Percentiles rank a stretch among this genome's conserved stretches.
Conservation (phyloP, 2,329 filamentous ascomycete species). For the Cephalotrichum gorgonifer region DNA sequence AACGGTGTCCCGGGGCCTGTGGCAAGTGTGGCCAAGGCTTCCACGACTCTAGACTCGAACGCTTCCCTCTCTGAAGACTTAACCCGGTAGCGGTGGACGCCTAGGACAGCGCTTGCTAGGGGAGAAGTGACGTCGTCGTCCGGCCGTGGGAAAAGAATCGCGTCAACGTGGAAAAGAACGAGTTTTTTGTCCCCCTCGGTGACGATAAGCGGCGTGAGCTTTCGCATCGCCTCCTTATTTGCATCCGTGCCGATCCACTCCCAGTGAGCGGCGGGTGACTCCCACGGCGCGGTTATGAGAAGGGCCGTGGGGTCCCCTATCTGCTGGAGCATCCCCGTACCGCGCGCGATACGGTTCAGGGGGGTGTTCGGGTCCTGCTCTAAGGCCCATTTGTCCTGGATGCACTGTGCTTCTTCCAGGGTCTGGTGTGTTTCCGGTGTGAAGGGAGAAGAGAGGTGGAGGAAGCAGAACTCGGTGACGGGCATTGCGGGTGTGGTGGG, state of each 20-base stretch:
- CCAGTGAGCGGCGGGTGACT: slow-evolving; percentile 26
- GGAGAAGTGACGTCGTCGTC: slow-evolving; percentile 13
- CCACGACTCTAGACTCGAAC: slow-evolving; percentile 22
- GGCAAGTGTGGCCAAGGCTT: slow-evolving; percentile 19
- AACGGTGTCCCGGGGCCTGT: slow-evolving; percentile 19
- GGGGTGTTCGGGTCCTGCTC: slow-evolving; percentile 23
- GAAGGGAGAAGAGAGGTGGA: slow-evolving; percentile 20
- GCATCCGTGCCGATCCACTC: slow-evolving; percentile 31
- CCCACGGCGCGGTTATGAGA: slow-evolving; percentile 36
- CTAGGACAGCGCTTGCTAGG: slow-evolving; percentile 17
- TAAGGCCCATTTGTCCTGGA: slow-evolving; percentile 29
- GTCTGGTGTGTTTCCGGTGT: slow-evolving; percentile 20
- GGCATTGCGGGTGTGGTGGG: slow-evolving; percentile 15
- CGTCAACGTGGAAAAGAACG: slow-evolving; percentile 29
- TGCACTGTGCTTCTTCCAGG: slow-evolving; percentile 18
- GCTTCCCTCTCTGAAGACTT: slow-evolving; percentile 17
- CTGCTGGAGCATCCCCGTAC: slow-evolving; percentile 22
- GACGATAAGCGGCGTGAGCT: slow-evolving; percentile 21
- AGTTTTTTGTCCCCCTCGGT: slow-evolving; percentile 18
- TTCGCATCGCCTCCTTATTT: slow-evolving; percentile 24
- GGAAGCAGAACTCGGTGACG: slow-evolving; percentile 28
- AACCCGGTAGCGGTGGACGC: slow-evolving; percentile 23
- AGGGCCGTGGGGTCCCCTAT: slow-evolving; percentile 22
- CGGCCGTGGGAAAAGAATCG: slow-evolving; percentile 13
- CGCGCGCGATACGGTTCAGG: slow-evolving; percentile 20